phyloP scores from a whole-genome alignment of 129 eudicot genomes.

The Mikania micrantha region DNA sequence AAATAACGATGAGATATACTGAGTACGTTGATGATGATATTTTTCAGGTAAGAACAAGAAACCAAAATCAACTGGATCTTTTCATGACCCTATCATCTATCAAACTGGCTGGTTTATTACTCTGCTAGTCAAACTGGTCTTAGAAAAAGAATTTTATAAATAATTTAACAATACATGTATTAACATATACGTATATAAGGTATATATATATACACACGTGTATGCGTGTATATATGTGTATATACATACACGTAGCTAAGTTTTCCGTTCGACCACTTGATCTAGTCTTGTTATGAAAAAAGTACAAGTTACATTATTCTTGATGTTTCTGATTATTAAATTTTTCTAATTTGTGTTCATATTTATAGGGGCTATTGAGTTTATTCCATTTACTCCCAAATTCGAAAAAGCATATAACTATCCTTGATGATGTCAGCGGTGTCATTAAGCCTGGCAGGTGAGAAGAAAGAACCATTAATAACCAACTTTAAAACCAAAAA shows the following conservation, averaged over 20 bases:
- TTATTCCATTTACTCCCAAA: conserved; percentile 44
- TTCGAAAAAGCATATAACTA: conserved; percentile 51
- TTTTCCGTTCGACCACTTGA: too few relatives aligned
- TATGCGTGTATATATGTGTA: too few relatives aligned
- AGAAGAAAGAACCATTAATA: conserved; percentile 7
- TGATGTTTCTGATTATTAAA: neutral
- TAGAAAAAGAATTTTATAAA: too few relatives aligned
- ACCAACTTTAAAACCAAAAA: too few relatives aligned
- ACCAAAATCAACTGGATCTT: neutral
- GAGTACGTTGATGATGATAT: too few relatives aligned
- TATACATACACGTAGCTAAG: too few relatives aligned
- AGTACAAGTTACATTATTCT: neutral
- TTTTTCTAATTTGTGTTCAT: neutral
- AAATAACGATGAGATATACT: too few relatives aligned
- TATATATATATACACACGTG: too few relatives aligned
- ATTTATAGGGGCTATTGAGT: conserved; percentile 37
- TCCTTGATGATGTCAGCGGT: conserved; percentile 69
- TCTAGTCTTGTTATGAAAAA: neutral
- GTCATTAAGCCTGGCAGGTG: conserved; percentile 77
- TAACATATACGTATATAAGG: too few relatives aligned
- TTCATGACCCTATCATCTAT: too few relatives aligned
- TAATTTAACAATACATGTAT: too few relatives aligned
- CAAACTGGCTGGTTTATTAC: too few relatives aligned
- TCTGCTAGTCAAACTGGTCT: neutral
- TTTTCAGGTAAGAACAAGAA: conserved; percentile 36